Percentiles rank a stretch among this genome's conserved stretches.
phyloP scores from a whole-genome alignment of 83 land plant genomes.

The Thuja plicata region DNA sequence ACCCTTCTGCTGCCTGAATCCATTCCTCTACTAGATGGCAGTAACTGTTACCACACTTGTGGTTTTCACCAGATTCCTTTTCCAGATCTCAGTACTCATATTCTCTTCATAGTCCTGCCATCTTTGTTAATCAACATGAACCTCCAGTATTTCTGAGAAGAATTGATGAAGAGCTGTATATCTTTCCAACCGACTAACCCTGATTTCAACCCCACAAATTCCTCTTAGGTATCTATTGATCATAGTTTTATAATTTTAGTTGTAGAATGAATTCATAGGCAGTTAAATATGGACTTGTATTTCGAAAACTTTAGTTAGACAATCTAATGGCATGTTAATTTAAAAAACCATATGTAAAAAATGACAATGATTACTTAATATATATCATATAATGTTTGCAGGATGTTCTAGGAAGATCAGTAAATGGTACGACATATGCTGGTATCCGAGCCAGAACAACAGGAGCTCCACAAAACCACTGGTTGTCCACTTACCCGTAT shows the following conservation, averaged over 20 bases:
- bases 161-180: neutral
- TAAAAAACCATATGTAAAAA: neutral
- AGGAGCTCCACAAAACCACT: conserved; percentile 99
- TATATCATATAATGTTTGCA: conserved; percentile 21
- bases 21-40: neutral
- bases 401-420: conserved; percentile 91
- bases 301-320: neutral
- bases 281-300: neutral
- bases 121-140: neutral
- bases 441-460: conserved; percentile 96
- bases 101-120: neutral
- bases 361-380: neutral
- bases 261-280: neutral
- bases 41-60: neutral
- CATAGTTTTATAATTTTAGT: neutral
- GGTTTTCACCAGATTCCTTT: neutral
- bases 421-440: conserved; percentile 98
- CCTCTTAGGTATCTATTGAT: neutral
- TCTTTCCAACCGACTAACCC: neutral
- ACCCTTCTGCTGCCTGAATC: neutral
- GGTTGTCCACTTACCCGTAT: conserved; percentile 37
- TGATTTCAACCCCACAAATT: neutral
- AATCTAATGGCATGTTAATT: neutral
- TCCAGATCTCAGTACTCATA: neutral
- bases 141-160: neutral